Base-by-base conservation (phyloP, 805 yeast species). In the Millerago galiae region DNA sequence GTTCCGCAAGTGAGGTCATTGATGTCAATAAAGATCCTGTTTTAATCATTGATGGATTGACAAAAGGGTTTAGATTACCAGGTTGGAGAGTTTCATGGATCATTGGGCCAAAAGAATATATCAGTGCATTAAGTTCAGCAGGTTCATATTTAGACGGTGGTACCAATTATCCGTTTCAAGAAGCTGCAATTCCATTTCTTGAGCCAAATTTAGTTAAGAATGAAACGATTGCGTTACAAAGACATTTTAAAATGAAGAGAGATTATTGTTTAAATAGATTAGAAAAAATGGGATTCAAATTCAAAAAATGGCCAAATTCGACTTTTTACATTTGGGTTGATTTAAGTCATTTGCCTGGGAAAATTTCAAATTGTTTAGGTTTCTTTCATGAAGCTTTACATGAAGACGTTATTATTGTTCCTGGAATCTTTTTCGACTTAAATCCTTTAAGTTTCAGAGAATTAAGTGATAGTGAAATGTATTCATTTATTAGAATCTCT, bases 41-140 rank as follows among this genome's bases (percentile, higher is more conserved):
- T 8, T 65, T 77, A 50, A 74, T 77, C 44, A 65, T 77, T 46
- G 79, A 77, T 56, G 83, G 83, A 1, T 63, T 77, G 31, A 77
- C 83, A 38, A 77, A 77, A 58, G 76, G 78, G 2, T 77, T 77
- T 62, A 65, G 83, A 46, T 65, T 77, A 37, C 83, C 83, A 2
- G 83, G 83, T 2, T 77, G 81, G 81, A 66, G 83, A 59, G 71
- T 73, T 10, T 76, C 81, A 50, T 77, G 83, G 83, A 67, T 77
- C 41, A 62, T 77, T 45, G 83, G 82, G 1, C 83, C 83, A 14
- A 80, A 75, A 51, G 77, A 73, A 40, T 77, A 77, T 53, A 73
- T 77, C 48, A 64, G 62, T 40, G 75, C 79, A 3, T 65, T 77
- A 46, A 65, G 75, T 40, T 72, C 79, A 21, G 79, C 81, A 5